A percentile compares a stretch with the other conserved stretches of the same genome.
Conservation (phyloP, 805 yeast genomes). For the Naumovozyma dairenensis region DNA sequence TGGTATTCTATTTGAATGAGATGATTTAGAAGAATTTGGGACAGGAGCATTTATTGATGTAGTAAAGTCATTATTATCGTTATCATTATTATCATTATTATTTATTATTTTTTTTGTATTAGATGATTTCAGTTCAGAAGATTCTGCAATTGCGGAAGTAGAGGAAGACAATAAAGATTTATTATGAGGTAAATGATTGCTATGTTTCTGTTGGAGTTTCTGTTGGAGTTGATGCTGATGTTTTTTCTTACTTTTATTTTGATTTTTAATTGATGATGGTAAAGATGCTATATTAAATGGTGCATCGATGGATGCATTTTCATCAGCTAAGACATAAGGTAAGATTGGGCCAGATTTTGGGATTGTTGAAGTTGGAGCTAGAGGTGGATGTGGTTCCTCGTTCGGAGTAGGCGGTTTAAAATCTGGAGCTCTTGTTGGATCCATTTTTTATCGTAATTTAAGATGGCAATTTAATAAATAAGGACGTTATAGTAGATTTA, state of each 20-base stretch:
- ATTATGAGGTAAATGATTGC: too few relatives aligned
- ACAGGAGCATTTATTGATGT: neutral
- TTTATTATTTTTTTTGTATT: neutral
- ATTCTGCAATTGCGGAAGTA: neutral
- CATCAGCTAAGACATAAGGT: constrained; percentile 68
- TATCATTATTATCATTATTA: neutral
- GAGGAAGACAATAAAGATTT: neutral
- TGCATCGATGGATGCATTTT: constrained; percentile 61
- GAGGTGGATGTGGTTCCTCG: constrained; percentile 49
- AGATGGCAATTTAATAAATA: too few relatives aligned
- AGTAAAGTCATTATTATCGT: neutral
- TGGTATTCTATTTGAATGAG: constrained; percentile 33
- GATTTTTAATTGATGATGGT: neutral
- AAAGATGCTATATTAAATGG: constrained; percentile 31
- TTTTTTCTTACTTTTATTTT: constrained; percentile 4
- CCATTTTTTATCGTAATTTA: too few relatives aligned
- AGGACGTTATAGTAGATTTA: too few relatives aligned
- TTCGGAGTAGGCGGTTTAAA: constrained; percentile 76
- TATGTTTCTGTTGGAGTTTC: too few relatives aligned
- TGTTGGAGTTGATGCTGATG: too few relatives aligned
- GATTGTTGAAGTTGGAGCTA: constrained; percentile 57
- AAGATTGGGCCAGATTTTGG: constrained; percentile 72
- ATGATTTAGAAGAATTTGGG: neutral
- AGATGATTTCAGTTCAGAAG: neutral
- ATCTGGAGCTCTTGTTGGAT: constrained; percentile 86